Evolutionary conservation across 164 flowering plant genomes (phyloP), one percentile per base, ranked within the genome.

Genomic region (Echeveria elegans): DNA sequence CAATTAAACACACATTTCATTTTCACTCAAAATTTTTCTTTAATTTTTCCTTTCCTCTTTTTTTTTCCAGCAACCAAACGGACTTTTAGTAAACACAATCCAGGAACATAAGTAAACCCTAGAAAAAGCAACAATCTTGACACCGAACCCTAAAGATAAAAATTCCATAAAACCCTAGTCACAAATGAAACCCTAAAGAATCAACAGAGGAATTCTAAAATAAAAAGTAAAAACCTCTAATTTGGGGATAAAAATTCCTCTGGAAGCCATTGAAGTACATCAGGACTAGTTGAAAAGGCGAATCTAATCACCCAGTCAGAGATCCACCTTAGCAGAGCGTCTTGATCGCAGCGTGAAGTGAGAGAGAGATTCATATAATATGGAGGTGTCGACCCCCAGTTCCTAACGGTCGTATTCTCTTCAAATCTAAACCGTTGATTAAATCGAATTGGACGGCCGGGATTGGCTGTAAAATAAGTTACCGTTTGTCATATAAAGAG

Each of bases 301-400:
- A 40, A 40, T 40, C 45, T 40, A 11, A 40, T 40, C 45, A 15
- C 14, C 8, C 14, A 40, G 45, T 7, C 45, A 40, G 45, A 40
- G 45, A 40, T 40, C 45, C 61, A 56, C 56, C 56, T 14, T 23
- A 23, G 58, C 58, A 52, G 58, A 52, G 58, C 58, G 10, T 56
- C 61, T 56, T 56, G 31, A 23, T 26, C 26, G 12, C 61, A 29
- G 19, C 14, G n/a, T 15, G 61, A 52, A 56, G 5, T n/a, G n/a
- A 4, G 56, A 9, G 21, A 21, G 9, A 21, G 6, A 50, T 50
- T 50, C 26, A 50, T 50, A 50, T 50, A 34, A 34, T 34, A 3
- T 34, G 21, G 56, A 21, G 56, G 56, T n/a, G 56, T n/a, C 56
- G 26, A 50, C 56, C 28, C 28, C 56, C 28, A 3, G 26, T 4